Evolutionary conservation across 192 early-diverging fungal species (phyloP).

Genomic region (Umbelopsis ramanniana): DNA sequence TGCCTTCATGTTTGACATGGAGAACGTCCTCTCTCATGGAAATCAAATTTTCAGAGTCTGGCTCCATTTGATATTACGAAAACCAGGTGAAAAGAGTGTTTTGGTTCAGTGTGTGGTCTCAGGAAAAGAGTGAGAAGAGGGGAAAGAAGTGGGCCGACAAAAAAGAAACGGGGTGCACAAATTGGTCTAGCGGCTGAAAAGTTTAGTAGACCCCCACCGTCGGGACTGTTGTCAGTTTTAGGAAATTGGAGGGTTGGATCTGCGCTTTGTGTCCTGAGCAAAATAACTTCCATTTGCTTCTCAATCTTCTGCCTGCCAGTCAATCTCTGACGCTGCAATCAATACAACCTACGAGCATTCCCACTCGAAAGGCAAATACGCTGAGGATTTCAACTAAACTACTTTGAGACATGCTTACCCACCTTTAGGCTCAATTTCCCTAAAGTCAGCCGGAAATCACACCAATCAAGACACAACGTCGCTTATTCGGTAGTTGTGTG

Average conservation of each 20-base stretch:
- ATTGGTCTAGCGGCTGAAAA: neutral
- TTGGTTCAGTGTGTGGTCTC: neutral
- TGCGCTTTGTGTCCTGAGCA: neutral
- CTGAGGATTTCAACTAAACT: too few species aligned
- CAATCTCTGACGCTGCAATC: too few species aligned
- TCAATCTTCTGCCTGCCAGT: too few species aligned
- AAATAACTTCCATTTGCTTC: too few species aligned
- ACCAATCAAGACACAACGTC: too few species aligned
- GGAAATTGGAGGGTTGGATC: neutral
- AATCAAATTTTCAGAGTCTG: neutral
- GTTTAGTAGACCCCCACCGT: neutral
- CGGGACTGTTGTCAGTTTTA: slow-evolving; percentile 9
- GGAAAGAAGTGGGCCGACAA: neutral
- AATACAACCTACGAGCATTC: too few species aligned
- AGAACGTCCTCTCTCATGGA: neutral
- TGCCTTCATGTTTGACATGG: slow-evolving; percentile 10
- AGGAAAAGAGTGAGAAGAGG: neutral
- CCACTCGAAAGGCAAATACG: too few species aligned
- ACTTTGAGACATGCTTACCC: too few species aligned
- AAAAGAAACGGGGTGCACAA: too few species aligned
- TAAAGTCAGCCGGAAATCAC: too few species aligned
- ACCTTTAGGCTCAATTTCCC: too few species aligned
- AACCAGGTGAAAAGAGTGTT: neutral
- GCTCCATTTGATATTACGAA: neutral
- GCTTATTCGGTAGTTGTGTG: too few species aligned